Percentiles rank a stretch among this genome's conserved stretches.
Conservation (phyloP, 345 rosid species). For the Melaleuca alternifolia region DNA sequence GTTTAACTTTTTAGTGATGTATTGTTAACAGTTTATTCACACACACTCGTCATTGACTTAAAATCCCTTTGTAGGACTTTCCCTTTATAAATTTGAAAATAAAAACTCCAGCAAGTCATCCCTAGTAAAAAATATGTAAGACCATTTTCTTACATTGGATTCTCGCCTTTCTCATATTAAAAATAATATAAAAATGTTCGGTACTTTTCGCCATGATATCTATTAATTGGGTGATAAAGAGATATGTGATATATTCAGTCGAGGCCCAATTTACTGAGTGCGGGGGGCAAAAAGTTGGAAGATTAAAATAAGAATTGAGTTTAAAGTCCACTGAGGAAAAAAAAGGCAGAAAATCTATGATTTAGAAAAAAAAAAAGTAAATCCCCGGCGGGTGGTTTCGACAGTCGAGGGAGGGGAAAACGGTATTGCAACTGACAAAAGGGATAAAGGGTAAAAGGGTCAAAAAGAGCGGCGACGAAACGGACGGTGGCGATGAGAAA, state of each 20-base stretch:
- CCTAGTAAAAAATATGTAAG: fast-evolving
- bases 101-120: too few species aligned
- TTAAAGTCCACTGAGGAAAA: not conserved
- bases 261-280: not conserved
- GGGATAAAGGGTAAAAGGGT: not conserved
- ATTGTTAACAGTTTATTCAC: not conserved
- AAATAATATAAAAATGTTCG: not conserved
- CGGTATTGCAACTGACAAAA: not conserved
- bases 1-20: not conserved
- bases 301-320: too few species aligned
- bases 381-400: too few species aligned
- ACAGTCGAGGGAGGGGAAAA: not conserved
- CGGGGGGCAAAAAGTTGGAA: too few species aligned
- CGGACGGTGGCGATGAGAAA: not conserved
- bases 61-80: too few species aligned
- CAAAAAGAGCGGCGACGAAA: not conserved
- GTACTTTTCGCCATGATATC: too few species aligned
- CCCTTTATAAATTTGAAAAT: too few species aligned
- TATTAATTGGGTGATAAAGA: not conserved
- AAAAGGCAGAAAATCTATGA: not conserved
- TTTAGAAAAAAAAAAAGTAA: not conserved
- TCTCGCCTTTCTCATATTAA: fast-evolving
- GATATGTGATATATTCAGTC: not conserved
- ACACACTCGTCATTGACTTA: too few species aligned
- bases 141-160: not conserved